Base-by-base conservation (phyloP, 352 stramenopile genomes). In the Thraustochytrium striatum region DNA sequence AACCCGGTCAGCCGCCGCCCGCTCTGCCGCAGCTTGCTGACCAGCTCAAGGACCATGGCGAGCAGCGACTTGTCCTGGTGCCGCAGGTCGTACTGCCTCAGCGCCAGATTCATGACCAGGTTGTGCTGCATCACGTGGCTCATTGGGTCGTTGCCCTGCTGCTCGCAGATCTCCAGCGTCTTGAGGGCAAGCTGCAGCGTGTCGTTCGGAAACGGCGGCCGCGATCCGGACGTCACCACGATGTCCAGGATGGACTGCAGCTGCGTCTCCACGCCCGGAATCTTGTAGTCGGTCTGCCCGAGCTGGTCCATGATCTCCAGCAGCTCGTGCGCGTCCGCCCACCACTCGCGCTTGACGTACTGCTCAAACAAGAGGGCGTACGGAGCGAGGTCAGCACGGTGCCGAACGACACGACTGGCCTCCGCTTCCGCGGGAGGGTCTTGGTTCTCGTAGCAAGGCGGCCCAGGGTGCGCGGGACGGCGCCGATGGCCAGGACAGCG, bases 61-160 rank as follows among this genome's bases (percentile, higher is more conserved):
- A 75, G 25, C 3, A 75, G 65, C 16, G 65, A 62, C 3, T 19
- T 9, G 39, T 75, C 65, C 50, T 75, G 28, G 65, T 75, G 36
- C 16, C 21, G 21, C n/a, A n/a, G n/a, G 52, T 75, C 65, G 39
- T 61, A 75, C 8, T 75, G 65, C 1, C 65, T 5, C 25, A 75
- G 32, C 21, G 39, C 25, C 13, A 75, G 65, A 3, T 43, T 39
- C 65, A 61, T 75, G 44, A 30, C 8, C n/a, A 57, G 5, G 32
- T 7, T 41, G 30, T 70, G 58, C 38, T 70, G 58, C 8, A 47
- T 41, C 5, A 16, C 7, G n/a, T 16, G 25, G 19, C n/a, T 61
- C 53, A 36, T 19, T 7, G 7, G 53, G 5, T 61, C 5, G 25
- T 19, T 5, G 7, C 5, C 5, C 25, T 7, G 5, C 53, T 3